Evolutionary conservation across 768 basidiomycete genomes (phyloP).

Genomic region (Auricularia heimuer): DNA sequence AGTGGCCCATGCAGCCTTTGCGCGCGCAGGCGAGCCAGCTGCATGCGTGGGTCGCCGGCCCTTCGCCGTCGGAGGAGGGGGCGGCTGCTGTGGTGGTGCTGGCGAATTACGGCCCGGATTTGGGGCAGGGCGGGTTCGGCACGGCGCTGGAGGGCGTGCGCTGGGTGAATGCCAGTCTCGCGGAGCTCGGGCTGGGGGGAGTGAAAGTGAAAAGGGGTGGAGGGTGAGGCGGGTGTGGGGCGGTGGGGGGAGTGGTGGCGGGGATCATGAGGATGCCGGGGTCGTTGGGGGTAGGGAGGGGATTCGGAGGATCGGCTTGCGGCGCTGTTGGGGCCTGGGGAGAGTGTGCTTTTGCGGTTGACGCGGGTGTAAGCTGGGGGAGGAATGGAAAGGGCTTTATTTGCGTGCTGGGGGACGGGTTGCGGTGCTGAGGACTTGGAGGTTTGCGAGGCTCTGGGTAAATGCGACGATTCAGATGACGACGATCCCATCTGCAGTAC

Average conservation of each 20-base stretch:
- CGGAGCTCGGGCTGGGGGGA: not conserved
- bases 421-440: too few relatives aligned
- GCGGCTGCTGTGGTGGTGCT: slow-evolving; percentile 2
- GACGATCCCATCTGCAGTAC: too few relatives aligned
- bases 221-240: not conserved
- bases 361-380: too few relatives aligned
- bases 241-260: not conserved
- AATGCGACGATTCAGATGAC: too few relatives aligned
- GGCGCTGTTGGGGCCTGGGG: not conserved
- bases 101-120: slow-evolving; percentile 2
- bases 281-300: not conserved
- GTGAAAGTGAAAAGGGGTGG: not conserved
- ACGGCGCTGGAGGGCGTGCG: not conserved
- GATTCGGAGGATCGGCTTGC: too few relatives aligned
- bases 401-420: too few relatives aligned
- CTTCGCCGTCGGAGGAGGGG: not conserved
- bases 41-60: slow-evolving; percentile 6
- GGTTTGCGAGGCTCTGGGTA: too few relatives aligned
- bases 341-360: not conserved
- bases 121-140: slow-evolving; percentile 3
- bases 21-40: not conserved
- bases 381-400: too few relatives aligned
- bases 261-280: not conserved
- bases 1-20: slow-evolving; percentile 2
- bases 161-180: not conserved